Evolutionary conservation across 2,329 filamentous ascomycete species (phyloP).

Genomic region (Cordyceps sp.): DNA sequence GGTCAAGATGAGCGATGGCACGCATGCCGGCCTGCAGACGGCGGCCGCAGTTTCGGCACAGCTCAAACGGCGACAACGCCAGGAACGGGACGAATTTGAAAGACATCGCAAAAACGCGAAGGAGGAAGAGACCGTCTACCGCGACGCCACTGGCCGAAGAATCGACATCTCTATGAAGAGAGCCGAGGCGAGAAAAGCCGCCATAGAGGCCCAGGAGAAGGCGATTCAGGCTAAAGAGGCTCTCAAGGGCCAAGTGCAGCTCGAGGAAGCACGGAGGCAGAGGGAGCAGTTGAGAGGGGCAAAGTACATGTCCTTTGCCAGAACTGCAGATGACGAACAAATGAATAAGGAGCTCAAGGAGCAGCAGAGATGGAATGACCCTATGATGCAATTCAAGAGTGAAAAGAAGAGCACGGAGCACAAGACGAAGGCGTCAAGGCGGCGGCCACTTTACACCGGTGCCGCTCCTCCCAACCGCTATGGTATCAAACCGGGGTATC

Average conservation of each 20-base stretch:
- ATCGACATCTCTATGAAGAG: slow-evolving; percentile 87
- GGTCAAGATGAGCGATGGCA: slow-evolving; percentile 70
- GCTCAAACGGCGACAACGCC: slow-evolving; percentile 46
- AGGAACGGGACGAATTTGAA: slow-evolving; percentile 40
- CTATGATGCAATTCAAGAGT: slow-evolving; percentile 64
- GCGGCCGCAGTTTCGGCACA: slow-evolving; percentile 62
- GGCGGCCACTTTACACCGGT: slow-evolving; percentile 59
- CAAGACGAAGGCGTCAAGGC: slow-evolving; percentile 17
- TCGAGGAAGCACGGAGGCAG: slow-evolving; percentile 45
- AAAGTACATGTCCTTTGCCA: slow-evolving; percentile 62
- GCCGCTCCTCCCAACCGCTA: slow-evolving; percentile 80
- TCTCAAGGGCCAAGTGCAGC: slow-evolving; percentile 74
- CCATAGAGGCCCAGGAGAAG: slow-evolving; percentile 53
- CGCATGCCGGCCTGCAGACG: slow-evolving; percentile 72
- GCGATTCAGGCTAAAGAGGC: slow-evolving; percentile 51
- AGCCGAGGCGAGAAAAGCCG: slow-evolving; percentile 58
- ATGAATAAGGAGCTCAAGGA: slow-evolving; percentile 73
- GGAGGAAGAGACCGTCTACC: slow-evolving; percentile 75
- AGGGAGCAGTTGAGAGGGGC: slow-evolving; percentile 62
- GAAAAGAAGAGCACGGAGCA: slow-evolving; percentile 21
- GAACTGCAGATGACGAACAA: slow-evolving; percentile 68
- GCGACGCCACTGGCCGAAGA: slow-evolving; percentile 85
- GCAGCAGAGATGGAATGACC: slow-evolving; percentile 78
- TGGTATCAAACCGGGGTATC: slow-evolving; percentile 77
- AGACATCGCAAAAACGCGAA: slow-evolving; percentile 22